Conservation (phyloP, 2,329 filamentous ascomycete genomes). For the Colletotrichum graminicola region DNA sequence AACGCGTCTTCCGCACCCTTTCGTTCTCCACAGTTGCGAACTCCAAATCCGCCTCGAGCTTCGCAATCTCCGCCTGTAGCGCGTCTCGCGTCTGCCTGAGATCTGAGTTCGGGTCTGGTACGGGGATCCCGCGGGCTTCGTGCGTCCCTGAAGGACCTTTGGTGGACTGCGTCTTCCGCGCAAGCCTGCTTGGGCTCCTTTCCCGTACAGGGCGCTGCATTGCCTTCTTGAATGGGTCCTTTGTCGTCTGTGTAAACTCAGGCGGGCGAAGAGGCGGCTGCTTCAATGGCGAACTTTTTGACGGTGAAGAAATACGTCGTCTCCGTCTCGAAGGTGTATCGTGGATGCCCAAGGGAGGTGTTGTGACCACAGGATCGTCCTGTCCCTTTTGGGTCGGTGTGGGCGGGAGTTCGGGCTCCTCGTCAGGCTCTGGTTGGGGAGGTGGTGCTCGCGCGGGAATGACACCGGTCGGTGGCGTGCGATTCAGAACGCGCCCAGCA, state of each 20-base stretch:
- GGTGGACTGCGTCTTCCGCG: conserved; percentile 10
- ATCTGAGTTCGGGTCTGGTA: conserved; percentile 57
- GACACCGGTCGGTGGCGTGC: conserved; percentile 50
- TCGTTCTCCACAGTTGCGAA: conserved; percentile 70
- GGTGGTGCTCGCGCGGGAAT: conserved; percentile 11
- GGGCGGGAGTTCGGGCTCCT: conserved; percentile 74
- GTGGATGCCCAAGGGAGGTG: conserved; percentile 70
- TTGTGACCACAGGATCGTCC: conserved; percentile 65
- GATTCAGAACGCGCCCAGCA: conserved; percentile 51
- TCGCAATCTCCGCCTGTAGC: conserved; percentile 67
- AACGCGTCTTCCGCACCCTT: conserved; percentile 59
- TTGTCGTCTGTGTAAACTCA: conserved; percentile 29
- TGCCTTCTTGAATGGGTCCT: conserved; percentile 41
- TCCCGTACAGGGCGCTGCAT: conserved; percentile 25
- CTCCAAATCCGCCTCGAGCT: conserved; percentile 70
- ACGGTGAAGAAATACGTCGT: conserved; percentile 53
- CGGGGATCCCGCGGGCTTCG: conserved; percentile 57
- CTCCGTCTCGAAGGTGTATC: conserved; percentile 66
- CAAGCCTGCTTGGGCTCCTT: conserved; percentile 11
- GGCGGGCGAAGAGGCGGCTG: conserved; percentile 53
- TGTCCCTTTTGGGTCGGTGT: conserved; percentile 63
- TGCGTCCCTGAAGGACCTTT: conserved; percentile 45
- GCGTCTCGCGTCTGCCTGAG: conserved; percentile 66
- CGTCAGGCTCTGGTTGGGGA: conserved; percentile 18
- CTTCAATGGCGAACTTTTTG: conserved; percentile 65